Evolutionary conservation across 1,284 basidiomycete species (phyloP).

Genomic region (Sutorius eximius): DNA sequence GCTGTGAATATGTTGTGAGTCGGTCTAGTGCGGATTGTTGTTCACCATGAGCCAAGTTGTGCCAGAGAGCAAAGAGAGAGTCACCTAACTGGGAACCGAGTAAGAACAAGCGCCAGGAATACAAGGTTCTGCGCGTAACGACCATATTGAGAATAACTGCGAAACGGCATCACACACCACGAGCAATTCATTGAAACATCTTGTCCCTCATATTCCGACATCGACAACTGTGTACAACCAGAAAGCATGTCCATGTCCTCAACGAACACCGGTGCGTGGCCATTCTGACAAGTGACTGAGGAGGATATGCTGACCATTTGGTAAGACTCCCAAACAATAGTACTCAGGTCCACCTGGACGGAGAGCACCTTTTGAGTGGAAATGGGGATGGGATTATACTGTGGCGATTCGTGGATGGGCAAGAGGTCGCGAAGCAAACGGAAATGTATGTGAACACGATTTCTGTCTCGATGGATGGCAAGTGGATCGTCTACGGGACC

Average conservation of each 20-base stretch:
- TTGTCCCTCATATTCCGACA: neutral
- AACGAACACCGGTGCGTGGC: neutral
- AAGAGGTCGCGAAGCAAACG: neutral
- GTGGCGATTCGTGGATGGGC: neutral
- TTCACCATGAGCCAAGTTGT: neutral
- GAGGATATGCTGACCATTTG: neutral
- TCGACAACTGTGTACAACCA: neutral
- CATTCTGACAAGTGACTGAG: neutral
- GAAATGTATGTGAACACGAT: fast-evolving
- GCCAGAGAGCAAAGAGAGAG: too few relatives aligned
- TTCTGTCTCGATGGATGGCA: neutral
- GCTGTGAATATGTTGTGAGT: too few relatives aligned
- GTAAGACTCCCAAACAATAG: neutral
- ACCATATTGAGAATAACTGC: neutral
- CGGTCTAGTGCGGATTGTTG: too few relatives aligned
- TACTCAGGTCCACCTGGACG: neutral
- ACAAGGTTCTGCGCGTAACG: neutral
- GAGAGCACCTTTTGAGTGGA: neutral
- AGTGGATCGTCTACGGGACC: neutral
- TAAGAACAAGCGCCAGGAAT: neutral
- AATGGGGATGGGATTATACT: neutral
- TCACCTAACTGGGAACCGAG: neutral
- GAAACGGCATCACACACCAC: neutral
- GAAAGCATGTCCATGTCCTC: neutral
- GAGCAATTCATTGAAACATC: too few relatives aligned